Conservation (phyloP, 257 asterid genomes). For the Euphrasia confusa region DNA sequence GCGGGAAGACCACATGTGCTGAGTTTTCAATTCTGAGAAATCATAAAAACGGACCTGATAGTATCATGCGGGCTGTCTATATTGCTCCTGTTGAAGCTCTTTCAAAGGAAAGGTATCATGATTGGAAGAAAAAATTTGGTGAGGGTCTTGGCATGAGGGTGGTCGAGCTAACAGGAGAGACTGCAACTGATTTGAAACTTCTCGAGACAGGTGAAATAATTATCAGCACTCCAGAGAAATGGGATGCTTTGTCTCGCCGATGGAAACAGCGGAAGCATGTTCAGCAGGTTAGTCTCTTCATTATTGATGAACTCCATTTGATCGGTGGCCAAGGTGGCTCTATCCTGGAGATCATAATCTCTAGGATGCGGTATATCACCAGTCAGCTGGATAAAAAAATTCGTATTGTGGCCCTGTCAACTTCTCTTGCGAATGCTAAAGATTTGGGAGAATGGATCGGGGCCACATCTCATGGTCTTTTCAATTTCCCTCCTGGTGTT, state of each 20-base stretch:
- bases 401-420: conserved; percentile 50
- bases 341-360: conserved; percentile 47
- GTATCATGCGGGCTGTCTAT: conserved; percentile 49
- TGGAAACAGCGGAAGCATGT: conserved; percentile 61
- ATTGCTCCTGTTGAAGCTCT: conserved; percentile 60
- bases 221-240: conserved; percentile 60
- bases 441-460: conserved; percentile 64
- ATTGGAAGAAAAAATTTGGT: conserved; percentile 53
- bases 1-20: conserved; percentile 61
- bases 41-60: conserved; percentile 40
- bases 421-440: conserved; percentile 61
- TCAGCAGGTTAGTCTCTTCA: conserved; percentile 57
- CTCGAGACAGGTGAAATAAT: conserved; percentile 56
- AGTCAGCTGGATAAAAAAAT: conserved; percentile 55
- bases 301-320: conserved; percentile 53
- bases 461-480: conserved; percentile 57
- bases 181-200: conserved; percentile 50
- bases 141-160: conserved; percentile 48
- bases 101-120: conserved; percentile 46
- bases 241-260: conserved; percentile 61
- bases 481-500: conserved; percentile 58
- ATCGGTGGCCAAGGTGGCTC: conserved; percentile 62
- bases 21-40: conserved; percentile 8
- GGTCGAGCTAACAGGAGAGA: conserved; percentile 50
- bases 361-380: conserved; percentile 56